These are phyloP conservation scores for Tuber calosporum DNA, from an alignment of 495 filamentous ascomycete species.

Conservation along the genomic window DNA sequence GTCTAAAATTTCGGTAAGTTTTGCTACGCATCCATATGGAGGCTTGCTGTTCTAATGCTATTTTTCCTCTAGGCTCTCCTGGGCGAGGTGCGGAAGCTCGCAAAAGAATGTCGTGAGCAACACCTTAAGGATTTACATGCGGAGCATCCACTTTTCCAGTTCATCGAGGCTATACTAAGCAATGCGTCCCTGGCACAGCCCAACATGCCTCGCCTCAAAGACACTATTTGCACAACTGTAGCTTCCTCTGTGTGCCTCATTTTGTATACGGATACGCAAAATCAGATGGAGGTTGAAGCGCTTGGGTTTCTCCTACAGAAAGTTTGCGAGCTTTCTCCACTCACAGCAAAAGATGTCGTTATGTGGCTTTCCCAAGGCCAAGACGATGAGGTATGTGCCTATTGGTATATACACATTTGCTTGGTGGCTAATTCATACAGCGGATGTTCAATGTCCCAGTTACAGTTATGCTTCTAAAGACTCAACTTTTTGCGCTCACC, in stretches of 20 bases:
- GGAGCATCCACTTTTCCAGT: constrained; percentile 36
- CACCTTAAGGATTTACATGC: constrained; percentile 37
- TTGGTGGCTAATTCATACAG: constrained; percentile 40
- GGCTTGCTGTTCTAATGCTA: neutral
- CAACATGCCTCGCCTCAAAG: constrained; percentile 31
- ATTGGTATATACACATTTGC: neutral
- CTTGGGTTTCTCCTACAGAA: constrained; percentile 73
- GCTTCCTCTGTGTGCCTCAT: constrained; percentile 55
- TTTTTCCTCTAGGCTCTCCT: constrained; percentile 20
- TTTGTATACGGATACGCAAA: constrained; percentile 56
- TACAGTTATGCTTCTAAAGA: constrained; percentile 66
- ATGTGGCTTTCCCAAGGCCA: constrained; percentile 54
- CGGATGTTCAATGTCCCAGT: constrained; percentile 71
- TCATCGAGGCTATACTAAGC: constrained; percentile 31
- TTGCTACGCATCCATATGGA: neutral
- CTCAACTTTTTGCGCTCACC: constrained; percentile 65
- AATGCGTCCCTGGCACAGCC: constrained; percentile 29
- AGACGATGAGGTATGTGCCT: constrained; percentile 38
- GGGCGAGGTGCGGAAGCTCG: constrained; percentile 30
- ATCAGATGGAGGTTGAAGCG: constrained; percentile 67
- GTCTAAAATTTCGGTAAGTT: constrained; percentile 27
- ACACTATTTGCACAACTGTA: constrained; percentile 29
- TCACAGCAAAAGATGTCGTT: constrained; percentile 66
- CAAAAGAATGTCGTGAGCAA: constrained; percentile 26
- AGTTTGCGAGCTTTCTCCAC: constrained; percentile 67